Evolutionary conservation across 345 rosid species (phyloP).

Genomic region (Populus euphratica): DNA sequence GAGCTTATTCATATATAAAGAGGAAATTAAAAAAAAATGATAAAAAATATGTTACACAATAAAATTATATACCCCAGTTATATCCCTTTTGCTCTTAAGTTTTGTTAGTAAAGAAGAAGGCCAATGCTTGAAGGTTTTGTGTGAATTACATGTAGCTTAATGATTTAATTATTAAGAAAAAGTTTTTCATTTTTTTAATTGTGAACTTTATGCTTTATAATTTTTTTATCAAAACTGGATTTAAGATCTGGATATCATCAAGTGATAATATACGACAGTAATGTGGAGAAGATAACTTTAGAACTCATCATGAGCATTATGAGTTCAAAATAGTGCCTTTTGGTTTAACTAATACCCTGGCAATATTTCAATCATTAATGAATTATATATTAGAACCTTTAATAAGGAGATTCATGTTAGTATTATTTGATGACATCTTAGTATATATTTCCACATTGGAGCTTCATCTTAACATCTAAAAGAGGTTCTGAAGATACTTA

Average conservation of each 20-base stretch:
- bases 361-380: no score
- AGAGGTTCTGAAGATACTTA: no score
- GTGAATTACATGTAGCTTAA: background rate
- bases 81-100: no score
- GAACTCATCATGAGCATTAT: background rate
- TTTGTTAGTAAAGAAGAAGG: background rate
- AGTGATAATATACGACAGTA: fast-evolving
- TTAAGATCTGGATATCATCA: background rate
- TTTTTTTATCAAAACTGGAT: background rate
- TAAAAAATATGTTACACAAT: no score
- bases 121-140: background rate
- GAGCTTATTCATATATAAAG: no score
- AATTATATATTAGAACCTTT: no score
- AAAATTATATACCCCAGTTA: no score
- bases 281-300: background rate
- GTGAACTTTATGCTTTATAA: background rate
- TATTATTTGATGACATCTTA: background rate
- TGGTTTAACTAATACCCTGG: fast-evolving
- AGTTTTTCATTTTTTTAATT: background rate
- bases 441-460: no score
- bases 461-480: no score
- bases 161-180: background rate
- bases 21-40: no score
- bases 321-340: background rate
- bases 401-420: no score